phyloP scores from a whole-genome alignment of 495 filamentous ascomycete genomes.

The Podospora anserina region DNA sequence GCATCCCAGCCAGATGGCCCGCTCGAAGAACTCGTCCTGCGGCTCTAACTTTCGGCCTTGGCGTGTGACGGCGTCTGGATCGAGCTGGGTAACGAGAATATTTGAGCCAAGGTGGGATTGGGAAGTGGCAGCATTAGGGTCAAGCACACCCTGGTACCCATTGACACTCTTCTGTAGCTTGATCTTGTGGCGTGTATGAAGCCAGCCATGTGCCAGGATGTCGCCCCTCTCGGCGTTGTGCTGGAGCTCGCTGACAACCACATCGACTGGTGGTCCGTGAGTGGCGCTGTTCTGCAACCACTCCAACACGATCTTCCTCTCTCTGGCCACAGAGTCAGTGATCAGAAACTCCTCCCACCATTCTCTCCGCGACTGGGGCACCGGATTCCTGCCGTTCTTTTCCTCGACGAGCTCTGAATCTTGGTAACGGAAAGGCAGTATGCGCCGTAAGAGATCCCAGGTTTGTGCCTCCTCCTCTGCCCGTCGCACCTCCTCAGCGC shows the following conservation, averaged over 20 bases:
- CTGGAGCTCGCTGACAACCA: constrained; percentile 69
- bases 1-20: constrained; percentile 80
- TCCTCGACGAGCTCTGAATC: constrained; percentile 33
- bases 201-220: constrained; percentile 81
- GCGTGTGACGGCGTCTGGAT: constrained; percentile 82
- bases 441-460: constrained; percentile 74
- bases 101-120: constrained; percentile 58
- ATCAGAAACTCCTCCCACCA: constrained; percentile 49
- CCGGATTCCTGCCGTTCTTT: constrained; percentile 17
- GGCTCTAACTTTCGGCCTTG: constrained; percentile 70
- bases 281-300: constrained; percentile 77
- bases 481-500: constrained; percentile 35
- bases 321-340: constrained; percentile 52
- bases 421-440: constrained; percentile 53
- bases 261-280: constrained; percentile 65
- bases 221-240: constrained; percentile 60
- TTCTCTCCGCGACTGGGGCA: constrained; percentile 32
- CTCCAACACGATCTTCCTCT: constrained; percentile 70
- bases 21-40: constrained; percentile 81
- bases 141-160: constrained; percentile 60
- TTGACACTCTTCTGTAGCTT: constrained; percentile 82
- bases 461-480: constrained; percentile 70
- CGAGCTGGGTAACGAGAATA: constrained; percentile 78
- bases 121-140: constrained; percentile 54
- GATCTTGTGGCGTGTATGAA: constrained; percentile 83